Evolutionary conservation across 192 early-diverging fungal species (phyloP).

Genomic region (Ambispora gerdemannii): DNA sequence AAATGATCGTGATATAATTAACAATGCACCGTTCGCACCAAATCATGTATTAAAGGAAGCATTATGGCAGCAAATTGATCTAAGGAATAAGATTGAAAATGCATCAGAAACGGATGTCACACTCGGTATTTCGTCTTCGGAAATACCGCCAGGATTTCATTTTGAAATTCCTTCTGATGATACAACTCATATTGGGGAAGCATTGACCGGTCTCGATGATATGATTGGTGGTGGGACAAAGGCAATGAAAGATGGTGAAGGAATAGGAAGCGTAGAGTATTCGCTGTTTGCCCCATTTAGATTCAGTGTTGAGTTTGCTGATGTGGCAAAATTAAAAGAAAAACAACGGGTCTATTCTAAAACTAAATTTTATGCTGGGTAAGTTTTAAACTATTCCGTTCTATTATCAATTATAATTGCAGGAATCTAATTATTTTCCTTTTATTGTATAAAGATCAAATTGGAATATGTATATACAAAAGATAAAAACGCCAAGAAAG

Average conservation of each 20-base stretch:
- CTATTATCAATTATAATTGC: not conserved
- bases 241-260: slow-evolving; percentile 31
- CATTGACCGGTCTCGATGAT: slow-evolving; percentile 25
- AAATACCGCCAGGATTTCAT: slow-evolving; percentile 17
- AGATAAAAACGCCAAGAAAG: slow-evolving; percentile 41
- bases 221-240: slow-evolving; percentile 30
- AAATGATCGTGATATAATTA: slow-evolving; percentile 40
- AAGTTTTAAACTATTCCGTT: no score
- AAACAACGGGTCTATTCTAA: slow-evolving; percentile 43
- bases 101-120: slow-evolving; percentile 35
- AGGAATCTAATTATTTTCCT: not conserved
- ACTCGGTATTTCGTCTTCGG: slow-evolving; percentile 30
- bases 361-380: slow-evolving; percentile 56
- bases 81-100: slow-evolving; percentile 44
- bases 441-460: slow-evolving; percentile 40
- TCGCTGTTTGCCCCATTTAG: slow-evolving; percentile 51
- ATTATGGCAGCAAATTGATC: slow-evolving; percentile 51
- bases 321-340: slow-evolving; percentile 39
- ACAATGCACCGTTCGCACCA: slow-evolving; percentile 32
- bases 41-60: slow-evolving; percentile 44
- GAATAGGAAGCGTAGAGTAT: slow-evolving; percentile 31
- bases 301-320: slow-evolving; percentile 49
- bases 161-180: slow-evolving; percentile 29
- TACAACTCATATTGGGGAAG: slow-evolving; percentile 28
- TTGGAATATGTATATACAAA: slow-evolving; percentile 60